These are phyloP conservation scores for Bipolaris gigantea DNA, from an alignment of 2,329 filamentous ascomycete species.

Conservation along the genomic window DNA sequence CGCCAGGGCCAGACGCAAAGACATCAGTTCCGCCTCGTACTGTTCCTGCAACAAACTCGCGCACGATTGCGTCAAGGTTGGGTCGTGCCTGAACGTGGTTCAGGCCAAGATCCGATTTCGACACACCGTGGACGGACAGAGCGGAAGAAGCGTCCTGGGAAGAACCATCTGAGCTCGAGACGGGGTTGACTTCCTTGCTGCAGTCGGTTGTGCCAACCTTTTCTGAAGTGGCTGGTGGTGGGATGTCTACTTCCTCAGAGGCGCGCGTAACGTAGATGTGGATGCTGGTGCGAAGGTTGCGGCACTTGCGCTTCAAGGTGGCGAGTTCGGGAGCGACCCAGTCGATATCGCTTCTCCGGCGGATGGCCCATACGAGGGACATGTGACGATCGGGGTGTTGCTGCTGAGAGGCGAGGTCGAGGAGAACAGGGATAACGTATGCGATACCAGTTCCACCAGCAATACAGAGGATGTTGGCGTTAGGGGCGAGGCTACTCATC, in stretches of 20 bases:
- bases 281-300: slow-evolving; percentile 29
- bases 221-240: slow-evolving; percentile 20
- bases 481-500: slow-evolving; percentile 23
- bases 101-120: slow-evolving; percentile 31
- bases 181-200: slow-evolving; percentile 28
- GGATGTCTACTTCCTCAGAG: slow-evolving; percentile 24
- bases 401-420: slow-evolving; percentile 30
- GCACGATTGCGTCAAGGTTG: slow-evolving; percentile 22
- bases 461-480: slow-evolving; percentile 40
- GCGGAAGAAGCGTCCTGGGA: slow-evolving; percentile 30
- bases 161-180: slow-evolving; percentile 12
- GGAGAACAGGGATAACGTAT: slow-evolving; percentile 43
- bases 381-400: slow-evolving; percentile 32
- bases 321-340: slow-evolving; percentile 44
- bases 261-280: slow-evolving; percentile 42
- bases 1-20: slow-evolving; percentile 37
- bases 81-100: slow-evolving; percentile 33
- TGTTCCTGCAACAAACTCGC: slow-evolving; percentile 29
- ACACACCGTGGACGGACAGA: slow-evolving; percentile 32
- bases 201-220: slow-evolving; percentile 23
- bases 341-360: slow-evolving; percentile 36
- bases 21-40: slow-evolving; percentile 34
- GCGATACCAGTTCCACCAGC: slow-evolving; percentile 45
- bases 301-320: slow-evolving; percentile 31
- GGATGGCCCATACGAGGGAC: slow-evolving; percentile 42